Percentiles rank a stretch among this genome's conserved stretches.
These are phyloP conservation scores for Fusarium agapanthi DNA, from an alignment of 2,329 filamentous ascomycete species.

Conservation along the genomic window DNA sequence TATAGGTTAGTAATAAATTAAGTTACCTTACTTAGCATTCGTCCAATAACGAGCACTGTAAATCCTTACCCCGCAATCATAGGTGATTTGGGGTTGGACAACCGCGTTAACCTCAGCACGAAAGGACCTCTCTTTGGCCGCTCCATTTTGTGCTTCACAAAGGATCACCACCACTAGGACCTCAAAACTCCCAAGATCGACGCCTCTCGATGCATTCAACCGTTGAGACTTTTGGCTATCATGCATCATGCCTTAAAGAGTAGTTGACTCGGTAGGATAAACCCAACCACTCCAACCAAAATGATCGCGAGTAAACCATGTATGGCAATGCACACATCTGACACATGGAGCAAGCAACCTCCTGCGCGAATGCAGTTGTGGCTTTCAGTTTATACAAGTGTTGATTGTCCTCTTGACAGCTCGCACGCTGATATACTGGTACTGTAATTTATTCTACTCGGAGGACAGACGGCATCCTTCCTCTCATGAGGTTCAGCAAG, in stretches of 20 bases:
- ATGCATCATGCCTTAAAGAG: conserved; percentile 23
- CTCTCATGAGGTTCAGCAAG: conserved; percentile 38
- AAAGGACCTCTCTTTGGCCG: background rate
- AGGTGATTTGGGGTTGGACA: conserved; percentile 22
- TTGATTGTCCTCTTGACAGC: conserved; percentile 24
- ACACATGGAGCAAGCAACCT: conserved; percentile 5
- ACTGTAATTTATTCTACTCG: conserved; percentile 42
- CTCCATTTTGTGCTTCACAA: conserved; percentile 8
- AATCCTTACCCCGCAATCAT: conserved; percentile 30
- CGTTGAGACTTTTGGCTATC: conserved; percentile 1
- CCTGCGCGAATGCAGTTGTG: conserved; percentile 3
- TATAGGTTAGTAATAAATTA: too few species aligned
- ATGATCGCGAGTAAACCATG: background rate
- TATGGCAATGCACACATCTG: conserved; percentile 4
- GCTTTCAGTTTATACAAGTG: conserved; percentile 9
- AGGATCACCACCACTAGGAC: conserved; percentile 7
- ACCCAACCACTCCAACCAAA: conserved; percentile 25
- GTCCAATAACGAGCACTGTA: conserved; percentile 30
- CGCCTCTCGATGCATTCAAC: conserved; percentile 23
- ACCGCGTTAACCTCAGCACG: conserved; percentile 30
- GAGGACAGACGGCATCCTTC: conserved; percentile 40
- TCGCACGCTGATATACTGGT: conserved; percentile 26
- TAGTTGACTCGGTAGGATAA: conserved; percentile 9
- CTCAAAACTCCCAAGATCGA: conserved; percentile 26
- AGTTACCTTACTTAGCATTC: background rate